Evolutionary conservation across 2,329 filamentous ascomycete genomes (phyloP).

Genomic region (Xylaria sp.): DNA sequence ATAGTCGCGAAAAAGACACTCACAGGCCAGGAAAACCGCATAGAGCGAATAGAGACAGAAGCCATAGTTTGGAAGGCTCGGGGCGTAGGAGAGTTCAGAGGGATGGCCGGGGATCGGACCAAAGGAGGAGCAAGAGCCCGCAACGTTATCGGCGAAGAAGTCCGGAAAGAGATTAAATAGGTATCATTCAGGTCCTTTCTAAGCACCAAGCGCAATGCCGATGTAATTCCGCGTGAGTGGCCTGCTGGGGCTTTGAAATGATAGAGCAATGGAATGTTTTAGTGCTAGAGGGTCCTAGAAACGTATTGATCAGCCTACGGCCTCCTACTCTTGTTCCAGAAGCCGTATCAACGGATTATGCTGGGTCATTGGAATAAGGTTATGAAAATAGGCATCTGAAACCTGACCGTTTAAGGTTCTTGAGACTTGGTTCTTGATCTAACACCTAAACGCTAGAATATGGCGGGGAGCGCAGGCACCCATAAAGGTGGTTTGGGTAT

Average conservation of each 20-base stretch:
- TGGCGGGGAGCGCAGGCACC: neutral
- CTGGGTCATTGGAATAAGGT: neutral
- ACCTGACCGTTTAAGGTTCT: neutral
- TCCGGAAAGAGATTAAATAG: constrained; percentile 31
- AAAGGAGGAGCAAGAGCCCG: constrained; percentile 43
- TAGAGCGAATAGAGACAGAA: constrained; percentile 39
- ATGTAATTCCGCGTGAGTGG: neutral
- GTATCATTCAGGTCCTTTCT: neutral
- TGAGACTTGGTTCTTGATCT: neutral
- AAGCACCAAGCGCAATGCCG: neutral
- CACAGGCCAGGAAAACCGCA: constrained; percentile 36
- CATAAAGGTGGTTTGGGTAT: neutral
- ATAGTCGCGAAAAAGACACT: constrained; percentile 40
- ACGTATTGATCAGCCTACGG: neutral
- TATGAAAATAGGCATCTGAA: neutral
- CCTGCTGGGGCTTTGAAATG: neutral
- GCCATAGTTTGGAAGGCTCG: constrained; percentile 40
- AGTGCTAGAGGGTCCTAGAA: neutral
- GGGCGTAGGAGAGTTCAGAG: constrained; percentile 38
- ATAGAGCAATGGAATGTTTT: neutral
- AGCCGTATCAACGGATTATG: too few species aligned
- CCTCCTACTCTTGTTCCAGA: neutral
- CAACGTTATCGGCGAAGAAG: constrained; percentile 36
- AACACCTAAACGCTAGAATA: neutral
- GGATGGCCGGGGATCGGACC: constrained; percentile 40